Conservation (phyloP, 495 filamentous ascomycete species). For the Daldinia childiae region DNA sequence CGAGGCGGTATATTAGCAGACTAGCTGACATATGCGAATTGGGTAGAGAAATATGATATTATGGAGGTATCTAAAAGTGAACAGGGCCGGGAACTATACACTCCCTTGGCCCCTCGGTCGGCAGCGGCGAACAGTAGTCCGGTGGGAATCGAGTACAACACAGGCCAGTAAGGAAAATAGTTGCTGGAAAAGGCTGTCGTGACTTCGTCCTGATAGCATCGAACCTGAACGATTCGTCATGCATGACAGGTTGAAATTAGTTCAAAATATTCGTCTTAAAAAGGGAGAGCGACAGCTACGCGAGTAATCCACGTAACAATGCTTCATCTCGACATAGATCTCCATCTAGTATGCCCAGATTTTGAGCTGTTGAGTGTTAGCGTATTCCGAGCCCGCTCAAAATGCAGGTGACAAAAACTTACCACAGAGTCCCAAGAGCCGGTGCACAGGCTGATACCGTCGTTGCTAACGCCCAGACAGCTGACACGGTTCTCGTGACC, state of each 20-base stretch:
- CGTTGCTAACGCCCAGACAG: conserved; percentile 97
- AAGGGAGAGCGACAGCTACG: conserved; percentile 41
- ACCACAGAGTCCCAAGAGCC: conserved; percentile 99
- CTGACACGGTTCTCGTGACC: conserved; percentile 99
- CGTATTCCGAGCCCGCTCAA: not conserved
- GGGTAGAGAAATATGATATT: conserved; percentile 40
- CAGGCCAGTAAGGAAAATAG: conserved; percentile 47
- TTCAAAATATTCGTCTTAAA: conserved; percentile 44
- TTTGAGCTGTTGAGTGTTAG: conserved; percentile 72
- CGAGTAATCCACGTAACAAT: conserved; percentile 37
- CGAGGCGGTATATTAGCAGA: conserved; percentile 36
- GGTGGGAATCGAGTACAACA: conserved; percentile 48
- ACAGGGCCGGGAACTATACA: conserved; percentile 32
- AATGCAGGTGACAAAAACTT: conserved; percentile 53
- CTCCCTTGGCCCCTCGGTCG: conserved; percentile 41
- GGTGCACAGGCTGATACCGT: conserved; percentile 98
- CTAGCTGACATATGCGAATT: conserved; percentile 23
- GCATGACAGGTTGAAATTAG: conserved; percentile 56
- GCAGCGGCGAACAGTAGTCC: conserved; percentile 38
- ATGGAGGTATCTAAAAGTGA: conserved; percentile 36
- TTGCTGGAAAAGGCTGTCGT: conserved; percentile 59
- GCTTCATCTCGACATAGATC: conserved; percentile 6
- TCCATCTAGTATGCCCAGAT: conserved; percentile 75
- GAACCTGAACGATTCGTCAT: conserved; percentile 56
- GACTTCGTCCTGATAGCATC: conserved; percentile 64